Base-by-base conservation (phyloP, 139 green algal genomes). In the Chlorella sp. region DNA sequence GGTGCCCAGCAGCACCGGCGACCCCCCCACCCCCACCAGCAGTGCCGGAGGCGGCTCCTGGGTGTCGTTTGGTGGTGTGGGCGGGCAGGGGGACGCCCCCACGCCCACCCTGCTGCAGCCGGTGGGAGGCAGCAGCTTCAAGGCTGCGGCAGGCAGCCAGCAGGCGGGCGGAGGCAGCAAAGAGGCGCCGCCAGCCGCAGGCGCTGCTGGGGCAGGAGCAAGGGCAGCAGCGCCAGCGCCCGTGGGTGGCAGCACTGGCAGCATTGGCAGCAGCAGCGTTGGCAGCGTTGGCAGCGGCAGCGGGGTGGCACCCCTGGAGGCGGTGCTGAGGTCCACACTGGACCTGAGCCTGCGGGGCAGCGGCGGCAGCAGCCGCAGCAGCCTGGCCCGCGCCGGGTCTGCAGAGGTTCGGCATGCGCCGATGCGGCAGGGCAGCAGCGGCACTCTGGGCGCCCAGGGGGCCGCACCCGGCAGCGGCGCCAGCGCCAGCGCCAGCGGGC, bases 61-160 rank as follows among this genome's bases (percentile, higher is more conserved):
- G 66, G 39, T 66, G 28, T 68, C 68, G 14, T 88, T 88, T 16
- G 80, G 40, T 39, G 61, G 39, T 3, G 60, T 34, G 14, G 68
- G 61, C 2, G 68, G 64, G 22, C 34, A 28, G 22, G 37, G 68
- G 14, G 84, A 88, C 30, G 84, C 68, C 15, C 68, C 84, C 28
- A 88, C 84, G 11, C 84, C 84, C 68, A 88, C 84, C 1, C 39
- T 88, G 39, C 84, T 81, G 39, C 84, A 88, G 84, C 84, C 84
- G 11, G 39, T 53, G 2, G 81, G 26, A 32, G 68, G 39, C 39
- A 22, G 64, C 68, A 68, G 15, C 30, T 64, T 68, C 21, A 34
- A 32, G 0, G 36, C n/a, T n/a, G n/a, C n/a, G n/a, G n/a, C 32
- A 60, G 73, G 82, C 82, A 73, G 22, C 57, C 28, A 28, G n/a